phyloP scores from a whole-genome alignment of 345 rosid species.

The Salix exigua region DNA sequence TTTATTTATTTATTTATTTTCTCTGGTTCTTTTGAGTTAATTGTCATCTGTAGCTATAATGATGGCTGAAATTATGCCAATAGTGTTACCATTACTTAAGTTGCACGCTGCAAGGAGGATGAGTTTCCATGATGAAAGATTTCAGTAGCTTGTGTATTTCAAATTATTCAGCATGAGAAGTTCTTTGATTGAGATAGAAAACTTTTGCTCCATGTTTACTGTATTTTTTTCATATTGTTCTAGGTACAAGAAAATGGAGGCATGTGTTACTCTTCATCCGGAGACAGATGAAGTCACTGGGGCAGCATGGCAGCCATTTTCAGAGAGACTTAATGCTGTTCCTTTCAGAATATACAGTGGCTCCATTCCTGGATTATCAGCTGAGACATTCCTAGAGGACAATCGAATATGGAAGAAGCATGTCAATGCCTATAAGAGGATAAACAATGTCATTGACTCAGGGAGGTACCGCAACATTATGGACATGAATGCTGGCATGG shows the following conservation, averaged over 20 bases:
- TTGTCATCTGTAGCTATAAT: no score
- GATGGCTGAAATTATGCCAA: background rate
- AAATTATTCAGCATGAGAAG: background rate
- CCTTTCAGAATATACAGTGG: slow-evolving; percentile 31
- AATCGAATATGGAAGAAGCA: slow-evolving; percentile 28
- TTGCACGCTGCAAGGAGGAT: background rate
- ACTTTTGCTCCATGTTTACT: background rate
- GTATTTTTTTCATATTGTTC: background rate
- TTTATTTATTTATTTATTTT: background rate
- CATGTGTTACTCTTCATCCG: slow-evolving; percentile 21
- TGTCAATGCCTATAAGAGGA: slow-evolving; percentile 29
- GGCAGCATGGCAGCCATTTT: slow-evolving; percentile 32
- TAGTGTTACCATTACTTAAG: background rate
- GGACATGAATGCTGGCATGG: slow-evolving; percentile 35
- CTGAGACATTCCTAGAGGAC: slow-evolving; percentile 17
- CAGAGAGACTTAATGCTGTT: slow-evolving; percentile 26
- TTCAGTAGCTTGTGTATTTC: background rate
- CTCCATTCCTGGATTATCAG: slow-evolving; percentile 12
- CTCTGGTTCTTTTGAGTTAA: background rate
- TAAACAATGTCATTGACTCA: slow-evolving; percentile 26
- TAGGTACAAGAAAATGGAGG: slow-evolving; percentile 31
- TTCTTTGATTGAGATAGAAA: background rate
- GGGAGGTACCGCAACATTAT: slow-evolving; percentile 33
- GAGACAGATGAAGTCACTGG: slow-evolving; percentile 36
- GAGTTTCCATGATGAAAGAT: background rate